Evolutionary conservation across 495 filamentous ascomycete genomes (phyloP).

Genomic region (Annulohypoxylon bovei): DNA sequence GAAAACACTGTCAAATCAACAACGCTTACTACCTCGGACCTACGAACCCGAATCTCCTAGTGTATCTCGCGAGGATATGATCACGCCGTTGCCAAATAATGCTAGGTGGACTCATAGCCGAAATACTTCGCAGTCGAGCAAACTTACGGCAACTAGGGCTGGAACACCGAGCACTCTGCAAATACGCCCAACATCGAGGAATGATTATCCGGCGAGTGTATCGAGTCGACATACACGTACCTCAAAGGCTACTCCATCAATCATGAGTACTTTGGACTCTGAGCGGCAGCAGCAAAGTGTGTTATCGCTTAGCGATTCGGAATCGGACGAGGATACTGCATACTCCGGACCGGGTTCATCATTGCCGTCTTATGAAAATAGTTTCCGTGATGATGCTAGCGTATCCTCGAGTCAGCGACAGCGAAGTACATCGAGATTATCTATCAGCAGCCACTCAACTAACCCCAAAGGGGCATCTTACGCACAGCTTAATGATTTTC

Average conservation of each 20-base stretch:
- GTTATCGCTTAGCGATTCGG: conserved; percentile 60
- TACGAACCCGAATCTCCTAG: conserved; percentile 29
- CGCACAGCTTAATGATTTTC: conserved; percentile 47
- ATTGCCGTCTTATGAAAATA: conserved; percentile 35
- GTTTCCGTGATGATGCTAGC: conserved; percentile 35
- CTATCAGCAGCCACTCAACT: conserved; percentile 35
- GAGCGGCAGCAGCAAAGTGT: conserved; percentile 60
- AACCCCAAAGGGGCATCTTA: conserved; percentile 37
- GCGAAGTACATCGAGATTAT: conserved; percentile 25
- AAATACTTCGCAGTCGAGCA: conserved; percentile 43
- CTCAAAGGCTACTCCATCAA: conserved; percentile 59
- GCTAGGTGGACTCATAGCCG: conserved; percentile 41
- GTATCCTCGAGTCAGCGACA: conserved; percentile 32
- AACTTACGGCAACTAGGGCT: conserved; percentile 33
- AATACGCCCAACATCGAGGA: conserved; percentile 38
- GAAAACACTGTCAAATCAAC: conserved; percentile 8
- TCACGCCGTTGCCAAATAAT: conserved; percentile 33
- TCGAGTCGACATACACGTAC: conserved; percentile 62
- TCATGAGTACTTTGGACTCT: conserved; percentile 54
- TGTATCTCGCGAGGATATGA: conserved; percentile 38
- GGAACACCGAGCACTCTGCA: conserved; percentile 42
- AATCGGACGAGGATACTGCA: conserved; percentile 55
- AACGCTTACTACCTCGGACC: conserved; percentile 19
- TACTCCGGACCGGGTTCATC: conserved; percentile 39
- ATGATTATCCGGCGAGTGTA: conserved; percentile 55